Conservation (phyloP, 208 protist genomes). For the Acanthamoeba castellanii region DNA sequence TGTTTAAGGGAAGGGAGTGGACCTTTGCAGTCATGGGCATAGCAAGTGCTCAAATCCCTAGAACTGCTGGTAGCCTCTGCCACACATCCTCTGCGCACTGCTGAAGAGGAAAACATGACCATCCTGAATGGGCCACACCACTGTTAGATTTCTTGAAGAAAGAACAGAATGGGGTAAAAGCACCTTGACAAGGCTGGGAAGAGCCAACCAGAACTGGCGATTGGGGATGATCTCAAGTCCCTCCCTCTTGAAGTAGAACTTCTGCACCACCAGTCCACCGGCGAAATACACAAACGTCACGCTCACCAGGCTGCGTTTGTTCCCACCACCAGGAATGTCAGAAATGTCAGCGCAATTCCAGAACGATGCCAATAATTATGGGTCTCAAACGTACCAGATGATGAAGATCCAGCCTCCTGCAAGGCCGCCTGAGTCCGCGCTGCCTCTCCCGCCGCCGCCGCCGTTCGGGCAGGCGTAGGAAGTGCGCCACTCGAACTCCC, state of each 20-base stretch:
- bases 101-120: background rate
- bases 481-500: background rate
- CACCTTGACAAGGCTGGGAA: conserved; percentile 26
- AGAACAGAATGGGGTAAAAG: background rate
- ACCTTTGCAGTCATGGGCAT: too few relatives aligned
- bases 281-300: background rate
- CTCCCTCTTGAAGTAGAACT: conserved; percentile 37
- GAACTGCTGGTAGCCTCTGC: conserved; percentile 6
- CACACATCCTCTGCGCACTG: background rate
- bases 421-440: too few relatives aligned
- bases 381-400: conserved; percentile 54
- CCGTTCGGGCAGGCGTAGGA: background rate
- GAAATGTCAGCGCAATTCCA: too few relatives aligned
- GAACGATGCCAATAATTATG: too few relatives aligned
- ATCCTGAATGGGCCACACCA: background rate
- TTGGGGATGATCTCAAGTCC: conserved; percentile 20
- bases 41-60: too few relatives aligned
- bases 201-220: background rate
- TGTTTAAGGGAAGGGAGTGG: too few relatives aligned
- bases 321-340: background rate
- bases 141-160: background rate
- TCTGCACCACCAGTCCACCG: background rate
- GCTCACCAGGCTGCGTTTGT: background rate
- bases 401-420: conserved; percentile 43
- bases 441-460: background rate